A percentile compares a stretch with the other conserved stretches of the same genome.
Conservation (phyloP, 257 asterid genomes). For the Cinchona pubescens region DNA sequence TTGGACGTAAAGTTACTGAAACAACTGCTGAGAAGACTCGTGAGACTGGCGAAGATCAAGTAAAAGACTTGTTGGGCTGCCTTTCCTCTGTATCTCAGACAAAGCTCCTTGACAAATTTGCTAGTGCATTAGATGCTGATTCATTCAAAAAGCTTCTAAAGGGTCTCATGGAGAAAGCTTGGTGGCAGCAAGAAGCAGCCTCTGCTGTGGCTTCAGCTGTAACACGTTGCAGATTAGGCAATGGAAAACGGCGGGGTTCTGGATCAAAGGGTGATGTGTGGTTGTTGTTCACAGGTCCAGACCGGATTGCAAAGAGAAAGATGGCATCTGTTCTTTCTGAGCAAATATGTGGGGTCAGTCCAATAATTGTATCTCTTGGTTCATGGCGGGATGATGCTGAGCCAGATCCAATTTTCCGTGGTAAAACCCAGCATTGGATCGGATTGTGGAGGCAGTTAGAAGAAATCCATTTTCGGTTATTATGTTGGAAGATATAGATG, state of each 20-base stretch:
- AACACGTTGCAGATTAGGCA: slow-evolving; percentile 59
- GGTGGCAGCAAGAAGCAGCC: slow-evolving; percentile 98
- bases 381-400: slow-evolving; percentile 49
- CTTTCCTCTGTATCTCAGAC: slow-evolving; percentile 58
- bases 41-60: slow-evolving; percentile 39
- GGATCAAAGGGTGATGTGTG: slow-evolving; percentile 76
- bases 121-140: slow-evolving; percentile 58
- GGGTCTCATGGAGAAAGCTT: slow-evolving; percentile 83
- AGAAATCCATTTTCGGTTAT: slow-evolving; percentile 75
- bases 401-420: slow-evolving; percentile 47
- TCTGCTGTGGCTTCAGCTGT: slow-evolving; percentile 68
- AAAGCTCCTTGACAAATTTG: slow-evolving; percentile 55
- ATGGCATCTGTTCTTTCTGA: slow-evolving; percentile 76
- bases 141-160: slow-evolving; percentile 74
- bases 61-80: slow-evolving; percentile 63
- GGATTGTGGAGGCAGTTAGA: slow-evolving; percentile 71
- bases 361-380: slow-evolving; percentile 56
- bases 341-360: slow-evolving; percentile 56
- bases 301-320: slow-evolving; percentile 72
- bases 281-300: slow-evolving; percentile 88
- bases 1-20: slow-evolving; percentile 53
- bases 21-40: slow-evolving; percentile 29
- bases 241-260: slow-evolving; percentile 51
- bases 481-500: slow-evolving; percentile 79
- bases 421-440: slow-evolving; percentile 73